These are phyloP conservation scores for Blastomyces parvus DNA, from an alignment of 2,329 filamentous ascomycete genomes.

Conservation along the genomic window DNA sequence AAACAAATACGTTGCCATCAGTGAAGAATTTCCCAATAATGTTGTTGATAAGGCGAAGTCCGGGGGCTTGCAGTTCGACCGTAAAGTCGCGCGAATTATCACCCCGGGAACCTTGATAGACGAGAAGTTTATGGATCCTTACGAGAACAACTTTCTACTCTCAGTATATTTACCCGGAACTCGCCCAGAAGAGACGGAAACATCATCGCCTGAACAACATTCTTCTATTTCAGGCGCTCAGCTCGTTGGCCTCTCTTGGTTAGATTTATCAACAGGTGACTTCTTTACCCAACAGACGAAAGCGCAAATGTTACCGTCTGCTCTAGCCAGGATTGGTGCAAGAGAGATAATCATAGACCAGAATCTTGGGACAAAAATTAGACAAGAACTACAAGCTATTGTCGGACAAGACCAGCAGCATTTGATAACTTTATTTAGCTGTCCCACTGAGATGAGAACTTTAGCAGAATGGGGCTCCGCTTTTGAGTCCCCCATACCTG, in stretches of 20 bases:
- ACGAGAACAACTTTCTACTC: conserved; percentile 85
- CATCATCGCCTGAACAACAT: conserved; percentile 19
- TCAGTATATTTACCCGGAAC: conserved; percentile 57
- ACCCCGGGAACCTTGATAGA: conserved; percentile 94
- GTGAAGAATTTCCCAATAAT: conserved; percentile 79
- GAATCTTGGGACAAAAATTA: conserved; percentile 47
- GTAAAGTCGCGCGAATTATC: conserved; percentile 74
- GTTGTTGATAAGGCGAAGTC: conserved; percentile 59
- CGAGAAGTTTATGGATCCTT: conserved; percentile 93
- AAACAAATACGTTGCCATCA: conserved; percentile 83
- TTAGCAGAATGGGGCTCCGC: conserved; percentile 62
- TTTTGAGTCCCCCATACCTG: conserved; percentile 62
- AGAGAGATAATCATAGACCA: conserved; percentile 75
- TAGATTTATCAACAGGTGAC: conserved; percentile 88
- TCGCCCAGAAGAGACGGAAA: conserved; percentile 15
- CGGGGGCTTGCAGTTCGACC: conserved; percentile 73
- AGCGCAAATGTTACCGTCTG: conserved; percentile 62
- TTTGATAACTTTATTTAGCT: conserved; percentile 61
- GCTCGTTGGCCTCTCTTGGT: conserved; percentile 73
- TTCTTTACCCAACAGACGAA: conserved; percentile 78
- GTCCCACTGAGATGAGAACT: conserved; percentile 35
- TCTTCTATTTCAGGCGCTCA: conserved; percentile 29
- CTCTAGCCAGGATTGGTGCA: conserved; percentile 71
- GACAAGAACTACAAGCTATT: conserved; percentile 55
- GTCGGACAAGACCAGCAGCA: conserved; percentile 61